Conservation (phyloP, 2,329 filamentous ascomycete genomes). For the Pseudophaeomoniella oleicola region DNA sequence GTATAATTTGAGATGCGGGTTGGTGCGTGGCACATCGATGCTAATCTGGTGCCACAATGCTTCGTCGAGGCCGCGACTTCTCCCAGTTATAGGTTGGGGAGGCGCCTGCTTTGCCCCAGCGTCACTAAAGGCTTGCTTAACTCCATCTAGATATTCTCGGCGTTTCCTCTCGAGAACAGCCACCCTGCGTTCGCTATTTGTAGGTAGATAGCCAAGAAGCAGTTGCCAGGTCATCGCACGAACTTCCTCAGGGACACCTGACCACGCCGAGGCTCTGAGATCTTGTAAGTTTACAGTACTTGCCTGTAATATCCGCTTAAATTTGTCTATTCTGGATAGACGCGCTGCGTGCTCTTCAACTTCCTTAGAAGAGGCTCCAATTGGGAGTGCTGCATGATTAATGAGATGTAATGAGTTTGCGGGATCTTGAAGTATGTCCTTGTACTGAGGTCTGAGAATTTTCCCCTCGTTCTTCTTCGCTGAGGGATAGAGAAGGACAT, state of each 20-base stretch:
- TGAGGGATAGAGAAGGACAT: constrained; percentile 67
- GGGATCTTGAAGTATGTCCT: constrained; percentile 78
- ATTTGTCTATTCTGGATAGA: constrained; percentile 93
- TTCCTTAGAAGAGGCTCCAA: constrained; percentile 67
- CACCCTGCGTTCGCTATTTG: constrained; percentile 87
- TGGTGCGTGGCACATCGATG: constrained; percentile 92
- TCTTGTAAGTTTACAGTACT: constrained; percentile 79
- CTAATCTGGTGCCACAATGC: constrained; percentile 99
- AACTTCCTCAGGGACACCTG: constrained; percentile 84
- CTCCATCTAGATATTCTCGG: constrained; percentile 91
- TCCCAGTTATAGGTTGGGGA: constrained; percentile 27
- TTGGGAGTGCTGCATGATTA: constrained; percentile 61
- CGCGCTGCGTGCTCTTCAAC: constrained; percentile 72
- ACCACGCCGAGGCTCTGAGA: constrained; percentile 77
- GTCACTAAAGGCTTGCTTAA: constrained; percentile 46
- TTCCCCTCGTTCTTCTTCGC: constrained; percentile 86
- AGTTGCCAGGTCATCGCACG: constrained; percentile 99
- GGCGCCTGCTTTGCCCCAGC: constrained; percentile 12
- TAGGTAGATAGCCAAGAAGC: constrained; percentile 84
- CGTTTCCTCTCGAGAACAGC: constrained; percentile 83
- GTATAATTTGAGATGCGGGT: constrained; percentile 89
- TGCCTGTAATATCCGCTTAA: constrained; percentile 87
- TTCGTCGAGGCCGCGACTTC: constrained; percentile 72
- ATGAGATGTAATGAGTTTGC: constrained; percentile 93
- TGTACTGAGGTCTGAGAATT: constrained; percentile 91